These are phyloP conservation scores for Nitzschia sp. DNA, from an alignment of 108 stramenopile species.

Conservation along the genomic window DNA sequence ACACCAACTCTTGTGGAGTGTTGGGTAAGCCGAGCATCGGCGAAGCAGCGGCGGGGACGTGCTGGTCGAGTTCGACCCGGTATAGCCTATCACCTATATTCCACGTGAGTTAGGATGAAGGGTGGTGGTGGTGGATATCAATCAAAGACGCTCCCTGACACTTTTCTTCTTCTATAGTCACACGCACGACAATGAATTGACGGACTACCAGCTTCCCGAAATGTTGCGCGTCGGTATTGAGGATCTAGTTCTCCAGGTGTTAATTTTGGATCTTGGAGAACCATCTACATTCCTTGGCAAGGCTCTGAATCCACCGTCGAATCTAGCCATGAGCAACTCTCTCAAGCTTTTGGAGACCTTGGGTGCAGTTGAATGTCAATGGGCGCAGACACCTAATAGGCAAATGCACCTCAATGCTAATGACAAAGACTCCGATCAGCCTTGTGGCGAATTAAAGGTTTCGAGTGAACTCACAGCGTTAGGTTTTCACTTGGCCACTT, in stretches of 20 bases:
- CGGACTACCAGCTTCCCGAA: constrained; percentile 83
- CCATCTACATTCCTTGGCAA: constrained; percentile 58
- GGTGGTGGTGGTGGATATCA: no score
- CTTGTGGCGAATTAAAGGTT: constrained; percentile 26
- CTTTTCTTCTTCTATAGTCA: constrained; percentile 23
- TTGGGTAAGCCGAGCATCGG: constrained; percentile 86
- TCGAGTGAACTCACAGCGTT: constrained; percentile 77
- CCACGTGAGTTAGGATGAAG: constrained; percentile 26
- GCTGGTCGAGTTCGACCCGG: constrained; percentile 94
- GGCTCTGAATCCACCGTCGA: constrained; percentile 75
- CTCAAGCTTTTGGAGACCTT: constrained; percentile 63
- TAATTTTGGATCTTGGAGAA: constrained; percentile 73
- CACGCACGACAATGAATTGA: constrained; percentile 51
- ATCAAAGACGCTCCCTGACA: background rate
- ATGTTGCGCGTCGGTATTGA: constrained; percentile 91
- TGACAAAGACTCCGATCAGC: constrained; percentile 15
- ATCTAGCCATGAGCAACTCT: constrained; percentile 54
- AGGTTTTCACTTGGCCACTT: constrained; percentile 84
- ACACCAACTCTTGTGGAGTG: constrained; percentile 80
- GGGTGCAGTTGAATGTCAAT: constrained; percentile 60
- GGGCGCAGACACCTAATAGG: constrained; percentile 9
- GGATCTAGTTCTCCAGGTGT: constrained; percentile 85
- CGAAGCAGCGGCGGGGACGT: constrained; percentile 89
- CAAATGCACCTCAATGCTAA: background rate
- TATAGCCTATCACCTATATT: constrained; percentile 74